Evolutionary conservation across 1,139 yeast species (phyloP), one percentile per base, ranked within the genome.

Genomic region (Candida tetrigidarum): DNA sequence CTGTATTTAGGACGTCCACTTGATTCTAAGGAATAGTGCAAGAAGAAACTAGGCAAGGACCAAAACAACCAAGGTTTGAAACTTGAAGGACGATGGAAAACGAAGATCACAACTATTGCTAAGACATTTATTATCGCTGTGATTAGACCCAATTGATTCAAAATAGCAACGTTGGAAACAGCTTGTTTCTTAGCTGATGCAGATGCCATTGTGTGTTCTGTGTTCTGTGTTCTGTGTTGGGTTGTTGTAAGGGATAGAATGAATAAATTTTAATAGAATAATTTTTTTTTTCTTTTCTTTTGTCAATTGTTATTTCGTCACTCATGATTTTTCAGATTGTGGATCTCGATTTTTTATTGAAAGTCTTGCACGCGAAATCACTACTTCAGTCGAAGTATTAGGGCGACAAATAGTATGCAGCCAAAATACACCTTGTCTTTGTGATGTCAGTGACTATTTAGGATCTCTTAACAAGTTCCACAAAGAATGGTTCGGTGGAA

Each of bases 181-280:
- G 95, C 96, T 53, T 76, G 81, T 57, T 86, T 87, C 68, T 89
- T 89, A 27, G 80, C 80, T 53, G 78, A 71, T 50, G 65, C 71
- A 7, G 78, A 67, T 12, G 77, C 78, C 79, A 74, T 74, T 19
- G 9, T 18, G 8, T 10, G 7, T 12, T 12, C 4, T 6, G 12
- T 5, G 4, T 27, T 5, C 15, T 27, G 18, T 26, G 9, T 3
- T 26, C 11, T 9, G 7, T 29, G 20, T 14, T 14, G 33, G 11
- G 10, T 29, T 29, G 33, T 9, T 9, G 11, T 15, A 14, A 14
- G 6, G 12, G 11, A 12, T 2, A 14, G n/a, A 27, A 27, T 12
- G 9, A 12, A 27, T n/a, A n/a, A n/a, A n/a, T n/a, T n/a, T n/a
- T n/a, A n/a, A n/a, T n/a, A n/a, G n/a, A n/a, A n/a, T n/a, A n/a